Evolutionary conservation across 2,329 filamentous ascomycete species (phyloP).

Genomic region (Sarocladium kiliense): DNA sequence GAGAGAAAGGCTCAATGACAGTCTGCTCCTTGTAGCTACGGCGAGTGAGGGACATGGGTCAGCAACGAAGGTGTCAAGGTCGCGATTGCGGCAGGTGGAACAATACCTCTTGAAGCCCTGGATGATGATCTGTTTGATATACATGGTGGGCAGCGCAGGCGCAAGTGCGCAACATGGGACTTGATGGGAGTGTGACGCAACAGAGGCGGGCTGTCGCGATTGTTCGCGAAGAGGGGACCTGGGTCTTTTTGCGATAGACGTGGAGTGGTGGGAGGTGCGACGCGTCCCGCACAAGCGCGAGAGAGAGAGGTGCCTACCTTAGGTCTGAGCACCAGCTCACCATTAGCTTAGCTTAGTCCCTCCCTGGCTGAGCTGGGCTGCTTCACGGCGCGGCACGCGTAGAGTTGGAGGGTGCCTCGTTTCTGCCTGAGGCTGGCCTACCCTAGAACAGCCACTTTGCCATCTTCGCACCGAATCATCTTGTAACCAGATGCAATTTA

Average conservation of each 20-base stretch:
- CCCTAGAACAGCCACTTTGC: not conserved
- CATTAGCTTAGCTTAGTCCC: too few species aligned
- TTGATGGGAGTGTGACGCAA: slow-evolving; percentile 13
- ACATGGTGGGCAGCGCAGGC: slow-evolving; percentile 58
- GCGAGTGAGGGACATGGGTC: slow-evolving; percentile 10
- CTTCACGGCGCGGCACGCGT: too few species aligned
- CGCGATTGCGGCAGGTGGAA: slow-evolving; percentile 10
- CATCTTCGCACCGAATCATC: not conserved
- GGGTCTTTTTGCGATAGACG: slow-evolving; percentile 8
- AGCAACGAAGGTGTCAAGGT: slow-evolving; percentile 15
- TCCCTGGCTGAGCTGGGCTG: not conserved
- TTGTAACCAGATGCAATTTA: too few species aligned
- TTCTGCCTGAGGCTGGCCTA: not conserved
- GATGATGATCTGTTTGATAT: slow-evolving; percentile 99
- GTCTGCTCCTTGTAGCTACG: slow-evolving; percentile 97
- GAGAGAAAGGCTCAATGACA: slow-evolving; percentile 95
- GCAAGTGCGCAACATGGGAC: slow-evolving; percentile 32
- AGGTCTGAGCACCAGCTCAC: not conserved
- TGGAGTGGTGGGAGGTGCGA: slow-evolving; percentile 10
- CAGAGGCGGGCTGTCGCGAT: slow-evolving; percentile 5
- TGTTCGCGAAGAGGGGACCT: slow-evolving; percentile 6
- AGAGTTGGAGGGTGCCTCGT: too few species aligned
- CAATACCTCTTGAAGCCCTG: slow-evolving; percentile 97
- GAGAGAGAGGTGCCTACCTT: not conserved
- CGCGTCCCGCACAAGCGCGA: slow-evolving; percentile 13